These are phyloP conservation scores for Eucalyptus erythrocorys DNA, from an alignment of 345 rosid genomes.

Conservation along the genomic window DNA sequence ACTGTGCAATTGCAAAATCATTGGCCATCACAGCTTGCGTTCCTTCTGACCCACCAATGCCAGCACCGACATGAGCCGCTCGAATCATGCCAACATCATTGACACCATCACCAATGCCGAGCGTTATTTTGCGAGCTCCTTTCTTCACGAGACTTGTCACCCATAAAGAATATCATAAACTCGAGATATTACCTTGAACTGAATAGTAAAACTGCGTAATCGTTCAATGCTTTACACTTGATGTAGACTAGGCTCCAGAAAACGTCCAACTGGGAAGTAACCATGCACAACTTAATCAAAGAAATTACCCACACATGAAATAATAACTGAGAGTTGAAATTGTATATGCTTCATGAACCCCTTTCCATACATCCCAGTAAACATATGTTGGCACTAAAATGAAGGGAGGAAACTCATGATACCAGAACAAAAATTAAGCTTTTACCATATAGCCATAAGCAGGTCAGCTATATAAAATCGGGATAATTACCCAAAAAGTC, in stretches of 20 bases:
- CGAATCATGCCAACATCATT: conserved; percentile 99
- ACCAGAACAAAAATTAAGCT: neutral
- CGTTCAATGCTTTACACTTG: neutral
- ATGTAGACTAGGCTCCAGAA: neutral
- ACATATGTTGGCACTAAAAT: too few species aligned
- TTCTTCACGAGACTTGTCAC: conserved; percentile 89
- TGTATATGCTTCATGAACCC: too few species aligned
- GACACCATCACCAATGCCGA: conserved; percentile 97
- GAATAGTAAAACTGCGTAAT: neutral
- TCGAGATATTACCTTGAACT: neutral
- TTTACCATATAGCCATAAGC: too few species aligned
- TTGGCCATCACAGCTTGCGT: conserved; percentile 99
- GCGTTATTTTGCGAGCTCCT: conserved; percentile 90
- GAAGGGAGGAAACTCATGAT: neutral
- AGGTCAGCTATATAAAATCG: too few species aligned
- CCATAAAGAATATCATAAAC: conserved; percentile 16
- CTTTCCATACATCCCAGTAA: too few species aligned
- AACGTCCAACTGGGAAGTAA: neutral
- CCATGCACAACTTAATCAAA: neutral
- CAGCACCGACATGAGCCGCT: conserved; percentile 97
- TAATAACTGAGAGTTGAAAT: too few species aligned
- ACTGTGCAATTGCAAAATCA: conserved; percentile 98
- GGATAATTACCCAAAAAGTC: too few species aligned
- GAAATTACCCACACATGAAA: neutral
- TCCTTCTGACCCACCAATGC: conserved; percentile 96